Evolutionary conservation across 768 basidiomycete species (phyloP).

Genomic region (Boletus rubroflammeus): DNA sequence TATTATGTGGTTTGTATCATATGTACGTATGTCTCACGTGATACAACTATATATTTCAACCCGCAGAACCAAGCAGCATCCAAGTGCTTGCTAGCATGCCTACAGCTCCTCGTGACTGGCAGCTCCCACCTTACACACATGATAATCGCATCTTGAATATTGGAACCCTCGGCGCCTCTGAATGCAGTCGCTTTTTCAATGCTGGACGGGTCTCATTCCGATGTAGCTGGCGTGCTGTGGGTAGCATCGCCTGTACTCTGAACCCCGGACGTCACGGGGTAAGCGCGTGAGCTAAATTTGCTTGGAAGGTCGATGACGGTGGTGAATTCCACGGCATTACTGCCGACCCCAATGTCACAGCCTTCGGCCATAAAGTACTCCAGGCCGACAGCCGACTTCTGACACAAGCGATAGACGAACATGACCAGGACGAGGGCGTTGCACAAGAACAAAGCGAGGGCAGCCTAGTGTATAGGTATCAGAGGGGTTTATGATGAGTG

Average conservation of each 20-base stretch:
- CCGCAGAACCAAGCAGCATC: not conserved
- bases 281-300: slow-evolving; percentile 2
- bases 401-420: slow-evolving; percentile 15
- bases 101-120: too few relatives aligned
- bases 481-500: not conserved
- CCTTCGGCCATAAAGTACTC: not conserved
- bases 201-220: not conserved
- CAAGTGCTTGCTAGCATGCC: not conserved
- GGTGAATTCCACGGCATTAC: slow-evolving; percentile 9
- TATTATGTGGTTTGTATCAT: not conserved
- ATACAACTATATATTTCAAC: not conserved
- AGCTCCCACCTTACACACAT: not conserved
- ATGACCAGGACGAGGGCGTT: slow-evolving; percentile 21
- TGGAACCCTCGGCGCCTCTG: not conserved
- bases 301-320: slow-evolving; percentile 17
- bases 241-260: not conserved
- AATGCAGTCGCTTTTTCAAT: too few relatives aligned
- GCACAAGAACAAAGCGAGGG: slow-evolving; percentile 20
- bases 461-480: slow-evolving; percentile 8
- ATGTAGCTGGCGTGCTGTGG: not conserved
- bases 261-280: not conserved
- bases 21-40: not conserved
- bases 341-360: not conserved
- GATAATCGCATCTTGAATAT: not conserved
- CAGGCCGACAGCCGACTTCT: not conserved